Evolutionary conservation across 139 green algal species (phyloP).

Genomic region (Diplosphaera chodatii): DNA sequence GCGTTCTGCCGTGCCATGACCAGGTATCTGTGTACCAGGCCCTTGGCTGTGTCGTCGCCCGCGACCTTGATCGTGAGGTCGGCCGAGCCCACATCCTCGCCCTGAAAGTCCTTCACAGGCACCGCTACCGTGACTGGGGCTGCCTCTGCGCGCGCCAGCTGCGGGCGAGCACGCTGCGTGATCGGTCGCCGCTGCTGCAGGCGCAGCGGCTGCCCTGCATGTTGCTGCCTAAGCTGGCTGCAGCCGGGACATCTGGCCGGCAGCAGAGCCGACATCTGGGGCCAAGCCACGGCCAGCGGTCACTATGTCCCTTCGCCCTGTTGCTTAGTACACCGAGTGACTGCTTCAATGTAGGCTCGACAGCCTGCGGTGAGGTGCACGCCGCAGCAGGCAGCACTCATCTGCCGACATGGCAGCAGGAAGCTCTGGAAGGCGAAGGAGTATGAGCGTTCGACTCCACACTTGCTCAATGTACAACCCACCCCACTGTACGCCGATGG

Average conservation of each 20-base stretch:
- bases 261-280: background rate
- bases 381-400: too few species aligned
- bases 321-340: too few species aligned
- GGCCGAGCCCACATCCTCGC: constrained; percentile 44
- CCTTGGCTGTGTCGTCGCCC: constrained; percentile 61
- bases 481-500: too few species aligned
- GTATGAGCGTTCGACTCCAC: too few species aligned
- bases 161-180: background rate
- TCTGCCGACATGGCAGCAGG: too few species aligned
- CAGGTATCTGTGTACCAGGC: constrained; percentile 89
- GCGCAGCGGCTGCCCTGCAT: background rate
- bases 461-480: too few species aligned
- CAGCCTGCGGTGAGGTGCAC: too few species aligned
- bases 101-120: constrained; percentile 58
- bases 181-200: background rate
- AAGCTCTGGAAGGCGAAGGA: too few species aligned
- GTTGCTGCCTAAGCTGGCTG: background rate
- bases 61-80: constrained; percentile 71
- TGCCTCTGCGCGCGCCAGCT: background rate
- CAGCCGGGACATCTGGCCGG: background rate
- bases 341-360: too few species aligned
- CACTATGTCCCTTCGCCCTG: too few species aligned
- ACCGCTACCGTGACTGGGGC: constrained; percentile 14
- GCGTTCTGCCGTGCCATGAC: constrained; percentile 76
- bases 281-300: too few species aligned